Conservation (phyloP, 164 flowering plant genomes). For the Aristolochia contorta region DNA sequence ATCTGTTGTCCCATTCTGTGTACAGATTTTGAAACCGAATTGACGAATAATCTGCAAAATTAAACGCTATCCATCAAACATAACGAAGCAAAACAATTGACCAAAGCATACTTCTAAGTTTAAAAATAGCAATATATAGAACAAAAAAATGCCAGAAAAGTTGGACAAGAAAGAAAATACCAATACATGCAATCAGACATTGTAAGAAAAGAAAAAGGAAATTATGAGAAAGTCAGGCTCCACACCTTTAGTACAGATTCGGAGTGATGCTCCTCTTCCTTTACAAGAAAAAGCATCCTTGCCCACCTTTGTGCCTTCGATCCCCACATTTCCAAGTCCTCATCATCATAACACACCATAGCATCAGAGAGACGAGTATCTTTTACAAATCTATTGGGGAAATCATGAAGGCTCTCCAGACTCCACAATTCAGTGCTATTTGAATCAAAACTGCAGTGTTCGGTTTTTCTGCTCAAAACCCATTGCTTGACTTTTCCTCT, state of each 20-base stretch:
- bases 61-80: neutral
- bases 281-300: slow-evolving; percentile 56
- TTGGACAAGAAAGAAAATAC: neutral
- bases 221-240: neutral
- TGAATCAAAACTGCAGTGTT: slow-evolving; percentile 12
- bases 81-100: too few relatives aligned
- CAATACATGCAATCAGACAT: neutral
- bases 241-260: slow-evolving; percentile 45
- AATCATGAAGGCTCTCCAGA: slow-evolving; percentile 36
- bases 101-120: neutral
- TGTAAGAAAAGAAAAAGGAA: neutral
- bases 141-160: neutral
- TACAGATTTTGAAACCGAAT: slow-evolving; percentile 30
- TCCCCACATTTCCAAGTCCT: slow-evolving; percentile 64
- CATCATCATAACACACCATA: slow-evolving; percentile 52
- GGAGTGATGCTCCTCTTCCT: slow-evolving; percentile 40
- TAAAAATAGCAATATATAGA: neutral
- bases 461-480: slow-evolving; percentile 31
- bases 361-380: slow-evolving; percentile 12
- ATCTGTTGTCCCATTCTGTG: slow-evolving; percentile 14
- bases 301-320: slow-evolving; percentile 73
- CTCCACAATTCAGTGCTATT: slow-evolving; percentile 14
- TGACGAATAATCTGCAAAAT: slow-evolving; percentile 58
- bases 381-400: slow-evolving; percentile 37
- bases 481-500: slow-evolving; percentile 44